Conservation (phyloP, 2,329 filamentous ascomycete species). For the Nigrospora sphaerica region DNA sequence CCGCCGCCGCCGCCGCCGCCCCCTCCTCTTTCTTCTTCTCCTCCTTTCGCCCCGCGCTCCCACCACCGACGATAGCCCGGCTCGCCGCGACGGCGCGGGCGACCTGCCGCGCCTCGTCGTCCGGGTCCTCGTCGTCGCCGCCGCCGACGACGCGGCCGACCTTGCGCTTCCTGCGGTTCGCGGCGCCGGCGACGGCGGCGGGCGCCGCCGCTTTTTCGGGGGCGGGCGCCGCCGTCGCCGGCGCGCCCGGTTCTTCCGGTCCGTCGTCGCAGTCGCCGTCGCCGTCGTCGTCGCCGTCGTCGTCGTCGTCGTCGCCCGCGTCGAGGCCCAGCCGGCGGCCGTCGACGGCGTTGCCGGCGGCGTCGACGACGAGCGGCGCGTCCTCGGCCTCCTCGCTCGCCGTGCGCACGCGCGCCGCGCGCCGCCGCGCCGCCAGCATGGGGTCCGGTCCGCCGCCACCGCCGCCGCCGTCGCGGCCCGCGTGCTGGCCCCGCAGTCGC, state of each 20-base stretch:
- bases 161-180: constrained; percentile 43
- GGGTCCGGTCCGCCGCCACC: constrained; percentile 44
- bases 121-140: constrained; percentile 11
- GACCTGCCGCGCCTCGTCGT: background rate
- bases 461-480: constrained; percentile 37
- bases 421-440: constrained; percentile 39
- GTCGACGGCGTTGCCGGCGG: constrained; percentile 57
- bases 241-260: constrained; percentile 4
- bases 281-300: constrained; percentile 25
- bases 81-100: constrained; percentile 10
- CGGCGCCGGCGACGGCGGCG: constrained; percentile 32
- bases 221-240: constrained; percentile 9
- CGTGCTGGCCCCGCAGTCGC: constrained; percentile 45
- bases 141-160: constrained; percentile 41
- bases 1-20: constrained; percentile 13
- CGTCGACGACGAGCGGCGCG: constrained; percentile 67
- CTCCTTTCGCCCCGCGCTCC: constrained; percentile 4
- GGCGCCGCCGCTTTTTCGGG: constrained; percentile 2
- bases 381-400: constrained; percentile 69
- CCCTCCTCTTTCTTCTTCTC: constrained; percentile 5
- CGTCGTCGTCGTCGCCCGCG: constrained; percentile 20
- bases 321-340: constrained; percentile 27
- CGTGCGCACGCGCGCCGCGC: constrained; percentile 46
- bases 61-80: constrained; percentile 9
- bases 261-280: constrained; percentile 16